Evolutionary conservation across 306 rosid genomes (phyloP).

Genomic region (Quercus parvula): DNA sequence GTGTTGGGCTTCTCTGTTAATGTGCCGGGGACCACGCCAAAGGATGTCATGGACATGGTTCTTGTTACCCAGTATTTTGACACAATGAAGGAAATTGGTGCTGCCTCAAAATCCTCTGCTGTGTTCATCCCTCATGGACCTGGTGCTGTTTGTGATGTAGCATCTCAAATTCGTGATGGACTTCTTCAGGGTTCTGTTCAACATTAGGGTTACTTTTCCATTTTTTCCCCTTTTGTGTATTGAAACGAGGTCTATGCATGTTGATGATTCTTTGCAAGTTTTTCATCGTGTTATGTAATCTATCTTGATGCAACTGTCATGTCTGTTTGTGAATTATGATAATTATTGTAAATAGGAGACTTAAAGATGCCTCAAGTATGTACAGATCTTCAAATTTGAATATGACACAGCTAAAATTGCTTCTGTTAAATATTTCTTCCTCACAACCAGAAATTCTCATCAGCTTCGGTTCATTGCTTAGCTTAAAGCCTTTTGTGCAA

Average conservation of each 20-base stretch:
- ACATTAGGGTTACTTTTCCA: constrained; percentile 27
- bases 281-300: not conserved
- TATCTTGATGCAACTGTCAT: not conserved
- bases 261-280: constrained; percentile 7
- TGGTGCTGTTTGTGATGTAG: constrained; percentile 84
- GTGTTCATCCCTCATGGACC: constrained; percentile 98
- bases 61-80: constrained; percentile 94
- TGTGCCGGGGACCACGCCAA: constrained; percentile 87
- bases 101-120: constrained; percentile 80
- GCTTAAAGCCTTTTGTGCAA: too few species aligned
- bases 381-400: not conserved
- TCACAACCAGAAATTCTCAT: too few species aligned
- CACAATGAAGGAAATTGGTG: constrained; percentile 96
- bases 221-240: too few species aligned
- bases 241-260: not conserved
- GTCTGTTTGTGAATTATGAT: not conserved
- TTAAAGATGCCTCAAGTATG: not conserved
- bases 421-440: too few species aligned
- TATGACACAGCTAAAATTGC: not conserved
- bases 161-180: constrained; percentile 86
- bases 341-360: not conserved
- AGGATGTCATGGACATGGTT: constrained; percentile 98
- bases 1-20: constrained; percentile 84
- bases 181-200: constrained; percentile 71
- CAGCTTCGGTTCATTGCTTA: too few species aligned